Evolutionary conservation across 2,329 filamentous ascomycete species (phyloP).

Genomic region (Paecilomyces sp.): DNA sequence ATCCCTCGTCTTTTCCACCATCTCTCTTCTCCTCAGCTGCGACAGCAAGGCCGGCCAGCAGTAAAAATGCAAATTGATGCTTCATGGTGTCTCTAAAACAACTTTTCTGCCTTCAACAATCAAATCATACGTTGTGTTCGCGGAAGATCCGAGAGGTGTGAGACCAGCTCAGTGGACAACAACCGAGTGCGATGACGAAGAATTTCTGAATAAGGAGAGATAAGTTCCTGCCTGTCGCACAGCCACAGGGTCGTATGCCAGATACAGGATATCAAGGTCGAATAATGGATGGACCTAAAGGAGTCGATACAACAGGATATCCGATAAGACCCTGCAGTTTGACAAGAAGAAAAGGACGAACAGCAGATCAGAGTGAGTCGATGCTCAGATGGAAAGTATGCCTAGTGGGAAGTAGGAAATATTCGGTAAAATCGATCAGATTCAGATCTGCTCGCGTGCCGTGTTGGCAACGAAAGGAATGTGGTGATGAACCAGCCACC

Average conservation of each 20-base stretch:
- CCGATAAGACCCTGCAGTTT: background rate
- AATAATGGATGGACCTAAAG: background rate
- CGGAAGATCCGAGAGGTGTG: conserved; percentile 3
- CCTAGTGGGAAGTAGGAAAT: background rate
- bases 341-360: background rate
- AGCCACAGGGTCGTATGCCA: background rate
- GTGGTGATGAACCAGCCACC: conserved; percentile 19
- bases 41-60: conserved; percentile 20
- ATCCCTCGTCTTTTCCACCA: conserved; percentile 4
- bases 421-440: background rate
- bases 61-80: conserved; percentile 13
- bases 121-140: conserved; percentile 4
- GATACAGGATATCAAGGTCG: background rate
- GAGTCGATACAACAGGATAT: background rate
- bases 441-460: conserved; percentile 2
- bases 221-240: background rate
- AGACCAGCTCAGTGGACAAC: conserved; percentile 24
- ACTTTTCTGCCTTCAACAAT: background rate
- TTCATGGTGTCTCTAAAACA: conserved; percentile 11
- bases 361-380: background rate
- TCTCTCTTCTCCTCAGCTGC: conserved; percentile 20
- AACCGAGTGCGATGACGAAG: conserved; percentile 3
- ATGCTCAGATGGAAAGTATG: background rate
- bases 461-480: conserved; percentile 23
- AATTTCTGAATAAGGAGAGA: conserved; percentile 1